phyloP scores from a whole-genome alignment of 2,329 filamentous ascomycete genomes.

The Xylariaceae sp. region DNA sequence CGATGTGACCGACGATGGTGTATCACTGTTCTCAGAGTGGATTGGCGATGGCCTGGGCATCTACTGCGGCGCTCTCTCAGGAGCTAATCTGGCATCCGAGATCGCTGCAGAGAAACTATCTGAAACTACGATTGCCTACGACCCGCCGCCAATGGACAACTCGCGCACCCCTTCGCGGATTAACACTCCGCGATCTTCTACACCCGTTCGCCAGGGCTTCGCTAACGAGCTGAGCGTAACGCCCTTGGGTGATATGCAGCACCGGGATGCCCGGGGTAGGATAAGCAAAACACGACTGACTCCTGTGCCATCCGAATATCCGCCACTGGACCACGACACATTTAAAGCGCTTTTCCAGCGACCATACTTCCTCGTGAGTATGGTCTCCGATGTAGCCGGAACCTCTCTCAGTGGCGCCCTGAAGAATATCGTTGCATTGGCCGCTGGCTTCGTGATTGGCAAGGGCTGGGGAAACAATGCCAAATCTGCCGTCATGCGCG shows the following conservation, averaged over 20 bases:
- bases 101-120: slow-evolving; percentile 95
- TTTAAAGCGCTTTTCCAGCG: slow-evolving; percentile 88
- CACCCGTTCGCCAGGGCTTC: slow-evolving; percentile 46
- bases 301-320: slow-evolving; percentile 76
- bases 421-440: slow-evolving; percentile 95
- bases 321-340: slow-evolving; percentile 77
- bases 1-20: slow-evolving; percentile 79
- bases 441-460: slow-evolving; percentile 91
- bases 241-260: slow-evolving; percentile 53
- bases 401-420: slow-evolving; percentile 91
- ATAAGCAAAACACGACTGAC: slow-evolving; percentile 66
- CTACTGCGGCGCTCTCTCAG: slow-evolving; percentile 92
- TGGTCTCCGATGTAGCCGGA: slow-evolving; percentile 93
- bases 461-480: slow-evolving; percentile 98
- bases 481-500: slow-evolving; percentile 97
- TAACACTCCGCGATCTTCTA: slow-evolving; percentile 41
- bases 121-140: slow-evolving; percentile 95
- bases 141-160: slow-evolving; percentile 79
- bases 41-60: slow-evolving; percentile 90
- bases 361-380: slow-evolving; percentile 94
- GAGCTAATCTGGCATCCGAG: slow-evolving; percentile 93
- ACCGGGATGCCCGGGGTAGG: slow-evolving; percentile 66
- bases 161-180: slow-evolving; percentile 67
- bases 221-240: slow-evolving; percentile 49
- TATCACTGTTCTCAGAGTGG: slow-evolving; percentile 89